Evolutionary conservation across 2,329 filamentous ascomycete species (phyloP).

Genomic region (Cladophialophora psammophila): DNA sequence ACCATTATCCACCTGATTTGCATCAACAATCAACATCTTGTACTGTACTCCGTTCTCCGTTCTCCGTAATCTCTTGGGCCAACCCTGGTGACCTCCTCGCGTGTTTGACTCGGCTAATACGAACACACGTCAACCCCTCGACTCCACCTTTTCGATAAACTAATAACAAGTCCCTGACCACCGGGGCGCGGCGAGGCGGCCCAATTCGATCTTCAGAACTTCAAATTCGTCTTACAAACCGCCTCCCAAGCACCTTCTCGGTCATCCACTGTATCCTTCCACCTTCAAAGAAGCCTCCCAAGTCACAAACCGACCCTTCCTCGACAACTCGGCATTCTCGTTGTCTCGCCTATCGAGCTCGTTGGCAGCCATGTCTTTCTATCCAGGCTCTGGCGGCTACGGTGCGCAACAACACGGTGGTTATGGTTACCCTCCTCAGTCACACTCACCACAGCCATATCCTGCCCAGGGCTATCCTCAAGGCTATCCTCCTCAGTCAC

Average conservation of each 20-base stretch:
- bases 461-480: constrained; percentile 40
- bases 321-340: constrained; percentile 3
- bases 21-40: neutral
- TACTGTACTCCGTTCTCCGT: neutral
- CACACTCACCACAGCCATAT: constrained; percentile 45
- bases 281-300: neutral
- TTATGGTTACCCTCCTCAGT: constrained; percentile 39
- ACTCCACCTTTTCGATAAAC: constrained; percentile 6
- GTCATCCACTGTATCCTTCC: neutral
- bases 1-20: neutral
- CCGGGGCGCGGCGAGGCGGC: constrained; percentile 9
- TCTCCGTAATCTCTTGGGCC: neutral
- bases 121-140: constrained; percentile 6
- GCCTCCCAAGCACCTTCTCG: neutral
- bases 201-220: constrained; percentile 18
- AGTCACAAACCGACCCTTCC: constrained; percentile 19
- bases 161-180: constrained; percentile 11
- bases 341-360: constrained; percentile 18
- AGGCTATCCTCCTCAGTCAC: constrained; percentile 42
- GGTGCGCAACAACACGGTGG: constrained; percentile 54
- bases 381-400: constrained; percentile 30
- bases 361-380: constrained; percentile 31
- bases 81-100: constrained; percentile 1
- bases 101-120: constrained; percentile 8
- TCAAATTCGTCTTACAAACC: constrained; percentile 18